Evolutionary conservation across 1,284 basidiomycete genomes (phyloP), one percentile per base, ranked within the genome.

Genomic region (Afroboletus lepidellus): DNA sequence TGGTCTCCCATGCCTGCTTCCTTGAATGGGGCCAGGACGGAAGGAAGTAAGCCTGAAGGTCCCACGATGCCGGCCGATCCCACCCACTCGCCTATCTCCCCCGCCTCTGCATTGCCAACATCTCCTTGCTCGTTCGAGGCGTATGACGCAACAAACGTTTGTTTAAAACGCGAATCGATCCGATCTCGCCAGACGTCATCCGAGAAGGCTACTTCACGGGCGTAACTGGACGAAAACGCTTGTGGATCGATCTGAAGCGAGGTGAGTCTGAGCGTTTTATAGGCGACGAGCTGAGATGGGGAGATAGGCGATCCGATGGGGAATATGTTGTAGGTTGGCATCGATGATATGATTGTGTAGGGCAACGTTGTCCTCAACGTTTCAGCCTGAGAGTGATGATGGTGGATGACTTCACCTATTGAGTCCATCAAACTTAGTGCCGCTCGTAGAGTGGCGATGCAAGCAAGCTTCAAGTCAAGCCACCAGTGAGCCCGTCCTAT

Each of bases 211-310:
- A 50, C 52, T 52, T 75, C 72, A 13, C 61, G 58, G 24, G 60
- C 64, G 29, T 70, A 73, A 18, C 52, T 72, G 15, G 74, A 73
- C 1, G 53, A 38, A 50, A 74, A 76, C 1, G 63, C 64, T 11
- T 66, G 57, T 12, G 71, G 70, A 46, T 77, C 65, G 5, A 61
- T 56, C 41, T 64, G 60, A 25, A 75, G 69, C 8, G 64, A 64
- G 5, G 62, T 52, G 23, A 75, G 59, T 20, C 75, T 62, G 48
- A 76, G 56, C 2, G 46, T 20, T 30, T 59, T 66, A 57, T 70
- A 73, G 12, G 57, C 54, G 11, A 45, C 47, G 41, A 75, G 55
- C 4, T 50, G 41, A 47, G 55, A 41, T 29, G 54, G 24, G 15
- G 61, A 54, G 33, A 44, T 5, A 8, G 53, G 56, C 4, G 34